Evolutionary conservation across 306 rosid species (phyloP).

Genomic region (Rosa persica): DNA sequence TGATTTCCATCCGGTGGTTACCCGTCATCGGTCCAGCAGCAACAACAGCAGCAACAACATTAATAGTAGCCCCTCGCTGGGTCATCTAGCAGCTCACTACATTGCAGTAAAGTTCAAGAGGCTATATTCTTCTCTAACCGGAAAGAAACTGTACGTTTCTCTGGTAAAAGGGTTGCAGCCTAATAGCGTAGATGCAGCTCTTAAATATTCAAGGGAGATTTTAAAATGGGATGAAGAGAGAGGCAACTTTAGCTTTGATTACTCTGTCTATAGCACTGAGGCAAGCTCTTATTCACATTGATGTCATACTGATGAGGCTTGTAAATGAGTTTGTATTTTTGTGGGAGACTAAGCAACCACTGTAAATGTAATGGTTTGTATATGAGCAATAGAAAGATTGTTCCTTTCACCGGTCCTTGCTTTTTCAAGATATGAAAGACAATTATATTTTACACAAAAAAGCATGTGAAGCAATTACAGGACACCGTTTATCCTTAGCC

Average conservation of each 20-base stretch:
- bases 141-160: conserved; percentile 75
- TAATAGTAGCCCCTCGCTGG: conserved; percentile 63
- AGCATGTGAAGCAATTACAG: not conserved
- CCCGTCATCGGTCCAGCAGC: conserved; percentile 51
- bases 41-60: conserved; percentile 53
- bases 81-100: conserved; percentile 71
- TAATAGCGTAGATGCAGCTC: conserved; percentile 72
- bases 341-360: conserved; percentile 4
- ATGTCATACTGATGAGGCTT: conserved; percentile 32
- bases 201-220: conserved; percentile 86
- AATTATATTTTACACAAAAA: not conserved
- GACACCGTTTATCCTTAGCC: not conserved
- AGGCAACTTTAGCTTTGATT: conserved; percentile 72
- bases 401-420: conserved; percentile 6
- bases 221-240: conserved; percentile 88
- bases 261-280: conserved; percentile 77
- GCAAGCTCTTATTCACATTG: conserved; percentile 68
- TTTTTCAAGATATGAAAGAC: conserved; percentile 7
- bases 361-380: conserved; percentile 36
- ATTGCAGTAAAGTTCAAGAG: conserved; percentile 89
- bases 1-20: conserved; percentile 72
- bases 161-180: conserved; percentile 77
- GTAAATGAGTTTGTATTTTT: conserved; percentile 13
- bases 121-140: conserved; percentile 71
- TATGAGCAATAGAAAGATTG: conserved; percentile 27